These are phyloP conservation scores for Trichopus zeylanicus DNA, from an alignment of 116 monocot species.

Conservation along the genomic window DNA sequence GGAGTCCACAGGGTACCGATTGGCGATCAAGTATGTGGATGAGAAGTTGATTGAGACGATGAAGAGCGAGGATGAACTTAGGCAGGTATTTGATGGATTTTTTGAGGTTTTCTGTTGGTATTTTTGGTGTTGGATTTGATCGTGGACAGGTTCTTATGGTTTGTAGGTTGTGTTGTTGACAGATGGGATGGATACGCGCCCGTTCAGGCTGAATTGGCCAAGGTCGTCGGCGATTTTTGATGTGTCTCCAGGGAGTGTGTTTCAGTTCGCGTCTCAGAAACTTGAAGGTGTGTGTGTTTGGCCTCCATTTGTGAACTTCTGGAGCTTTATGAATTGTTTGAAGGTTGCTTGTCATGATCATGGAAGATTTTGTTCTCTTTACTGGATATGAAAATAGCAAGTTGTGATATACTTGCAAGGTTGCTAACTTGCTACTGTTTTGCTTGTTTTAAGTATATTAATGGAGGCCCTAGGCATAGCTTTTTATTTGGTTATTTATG, in stretches of 20 bases:
- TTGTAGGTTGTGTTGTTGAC: conserved; percentile 86
- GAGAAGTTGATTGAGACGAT: conserved; percentile 42
- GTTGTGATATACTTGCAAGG: too few relatives aligned
- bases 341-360: too few relatives aligned
- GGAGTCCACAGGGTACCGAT: conserved; percentile 33
- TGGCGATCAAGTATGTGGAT: conserved; percentile 77
- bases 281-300: conserved; percentile 38
- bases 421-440: not conserved
- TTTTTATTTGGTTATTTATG: not conserved
- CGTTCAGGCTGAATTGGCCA: conserved; percentile 83
- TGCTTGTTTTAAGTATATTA: not conserved
- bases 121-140: not conserved
- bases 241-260: conserved; percentile 52
- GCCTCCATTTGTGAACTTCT: not conserved
- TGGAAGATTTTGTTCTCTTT: too few relatives aligned
- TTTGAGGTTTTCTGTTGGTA: not conserved
- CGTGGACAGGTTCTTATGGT: conserved; percentile 19
- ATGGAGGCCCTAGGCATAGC: not conserved
- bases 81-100: conserved; percentile 62
- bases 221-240: conserved; percentile 55
- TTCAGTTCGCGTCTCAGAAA: conserved; percentile 32
- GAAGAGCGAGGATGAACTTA: conserved; percentile 40
- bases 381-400: too few relatives aligned
- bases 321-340: not conserved
- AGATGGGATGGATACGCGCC: conserved; percentile 98